Evolutionary conservation across 1,284 basidiomycete species (phyloP).

Genomic region (Marasmius sp.): DNA sequence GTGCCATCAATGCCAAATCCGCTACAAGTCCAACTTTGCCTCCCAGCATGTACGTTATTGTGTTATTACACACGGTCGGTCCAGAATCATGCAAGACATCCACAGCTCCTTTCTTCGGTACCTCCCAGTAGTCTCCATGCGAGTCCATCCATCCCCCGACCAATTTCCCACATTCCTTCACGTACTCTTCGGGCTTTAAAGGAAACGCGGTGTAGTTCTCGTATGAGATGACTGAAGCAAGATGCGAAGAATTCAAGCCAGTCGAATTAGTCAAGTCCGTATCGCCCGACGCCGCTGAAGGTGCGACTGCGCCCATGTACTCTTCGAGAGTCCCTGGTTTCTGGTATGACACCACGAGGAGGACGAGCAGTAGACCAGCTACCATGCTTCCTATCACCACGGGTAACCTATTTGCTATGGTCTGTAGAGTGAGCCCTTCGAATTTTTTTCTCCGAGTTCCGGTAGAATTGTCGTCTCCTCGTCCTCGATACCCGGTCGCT

Average conservation of each 20-base stretch:
- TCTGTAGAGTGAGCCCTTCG: neutral
- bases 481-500: neutral
- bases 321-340: conserved; percentile 46
- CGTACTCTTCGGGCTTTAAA: conserved; percentile 53
- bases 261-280: neutral
- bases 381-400: conserved; percentile 46
- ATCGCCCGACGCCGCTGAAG: conserved; percentile 3
- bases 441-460: conserved; percentile 5
- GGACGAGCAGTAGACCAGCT: conserved; percentile 49
- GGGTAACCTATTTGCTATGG: conserved; percentile 30
- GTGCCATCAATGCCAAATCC: conserved; percentile 65
- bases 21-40: conserved; percentile 61
- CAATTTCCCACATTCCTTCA: conserved; percentile 51
- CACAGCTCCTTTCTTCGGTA: conserved; percentile 30
- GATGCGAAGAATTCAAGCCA: conserved; percentile 19
- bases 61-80: conserved; percentile 48
- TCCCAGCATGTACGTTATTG: conserved; percentile 70
- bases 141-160: conserved; percentile 43
- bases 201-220: conserved; percentile 62
- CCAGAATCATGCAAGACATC: conserved; percentile 53
- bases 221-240: conserved; percentile 49
- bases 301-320: conserved; percentile 37
- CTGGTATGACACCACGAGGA: conserved; percentile 50
- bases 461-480: conserved; percentile 4
- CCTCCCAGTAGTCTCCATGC: conserved; percentile 57